Evolutionary conservation across 768 basidiomycete genomes (phyloP).

Genomic region (Trametes cinnabarina): DNA sequence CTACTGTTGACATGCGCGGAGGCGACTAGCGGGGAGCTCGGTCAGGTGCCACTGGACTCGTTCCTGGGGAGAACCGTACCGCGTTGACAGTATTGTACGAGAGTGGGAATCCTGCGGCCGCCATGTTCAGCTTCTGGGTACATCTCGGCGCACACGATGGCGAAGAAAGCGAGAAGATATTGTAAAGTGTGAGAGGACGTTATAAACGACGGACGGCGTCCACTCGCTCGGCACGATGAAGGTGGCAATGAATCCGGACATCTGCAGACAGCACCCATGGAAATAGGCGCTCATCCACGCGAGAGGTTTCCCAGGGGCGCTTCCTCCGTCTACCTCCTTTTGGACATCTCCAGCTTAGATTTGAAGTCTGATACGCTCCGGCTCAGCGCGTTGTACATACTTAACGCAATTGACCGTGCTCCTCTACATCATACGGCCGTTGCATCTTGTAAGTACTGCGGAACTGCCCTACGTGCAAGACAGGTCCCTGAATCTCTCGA

Average conservation of each 20-base stretch:
- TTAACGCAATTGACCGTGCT: not conserved
- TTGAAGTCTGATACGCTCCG: slow-evolving; percentile 12
- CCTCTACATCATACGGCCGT: not conserved
- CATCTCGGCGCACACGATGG: slow-evolving; percentile 26
- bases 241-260: not conserved
- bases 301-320: slow-evolving; percentile 10
- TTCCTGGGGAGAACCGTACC: slow-evolving; percentile 42
- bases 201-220: not conserved
- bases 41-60: slow-evolving; percentile 12
- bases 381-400: not conserved
- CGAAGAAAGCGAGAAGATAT: slow-evolving; percentile 8
- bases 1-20: slow-evolving; percentile 61
- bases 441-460: not conserved
- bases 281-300: slow-evolving; percentile 12
- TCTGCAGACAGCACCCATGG: not conserved
- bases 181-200: slow-evolving; percentile 10
- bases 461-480: not conserved
- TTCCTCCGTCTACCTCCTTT: slow-evolving; percentile 12
- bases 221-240: not conserved
- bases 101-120: slow-evolving; percentile 51
- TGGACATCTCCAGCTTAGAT: slow-evolving; percentile 17
- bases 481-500: not conserved
- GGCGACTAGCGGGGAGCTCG: slow-evolving; percentile 45
- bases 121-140: slow-evolving; percentile 34
- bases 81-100: slow-evolving; percentile 71